Percentiles rank a stretch among this genome's conserved stretches.
Evolutionary conservation across 2,329 filamentous ascomycete species (phyloP).

Genomic region (Fusarium sororula): DNA sequence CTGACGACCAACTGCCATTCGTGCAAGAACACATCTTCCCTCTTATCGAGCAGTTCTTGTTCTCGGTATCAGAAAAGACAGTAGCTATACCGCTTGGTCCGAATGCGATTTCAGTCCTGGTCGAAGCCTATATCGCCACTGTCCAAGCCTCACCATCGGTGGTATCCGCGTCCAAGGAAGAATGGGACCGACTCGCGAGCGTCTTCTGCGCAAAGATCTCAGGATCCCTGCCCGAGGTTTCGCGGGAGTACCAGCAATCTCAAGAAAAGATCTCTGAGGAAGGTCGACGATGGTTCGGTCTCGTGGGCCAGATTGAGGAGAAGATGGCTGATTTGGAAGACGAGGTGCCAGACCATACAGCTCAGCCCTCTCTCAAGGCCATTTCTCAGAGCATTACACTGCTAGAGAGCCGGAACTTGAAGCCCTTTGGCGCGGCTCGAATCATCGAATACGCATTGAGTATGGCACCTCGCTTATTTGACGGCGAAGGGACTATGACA

Average conservation of each 20-base stretch:
- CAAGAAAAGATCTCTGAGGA: slow-evolving; percentile 74
- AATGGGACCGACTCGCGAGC: slow-evolving; percentile 72
- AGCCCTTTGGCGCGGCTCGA: slow-evolving; percentile 64
- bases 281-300: slow-evolving; percentile 72
- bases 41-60: slow-evolving; percentile 64
- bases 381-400: slow-evolving; percentile 52
- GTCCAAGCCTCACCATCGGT: slow-evolving; percentile 52
- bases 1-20: slow-evolving; percentile 57
- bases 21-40: slow-evolving; percentile 62
- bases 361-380: slow-evolving; percentile 42
- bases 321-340: slow-evolving; percentile 38
- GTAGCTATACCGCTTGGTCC: slow-evolving; percentile 45
- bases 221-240: slow-evolving; percentile 82
- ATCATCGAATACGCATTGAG: slow-evolving; percentile 53
- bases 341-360: slow-evolving; percentile 43
- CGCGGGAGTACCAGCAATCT: slow-evolving; percentile 77
- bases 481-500: slow-evolving; percentile 41
- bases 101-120: slow-evolving; percentile 52
- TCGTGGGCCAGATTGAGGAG: slow-evolving; percentile 59
- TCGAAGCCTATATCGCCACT: slow-evolving; percentile 58
- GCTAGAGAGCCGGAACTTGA: slow-evolving; percentile 62
- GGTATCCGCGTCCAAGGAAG: slow-evolving; percentile 60
- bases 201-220: slow-evolving; percentile 73
- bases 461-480: slow-evolving; percentile 54
- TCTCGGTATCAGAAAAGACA: slow-evolving; percentile 53